These are phyloP conservation scores for Hypoxylon lienhwacheense DNA, from an alignment of 495 filamentous ascomycete genomes.

Conservation along the genomic window DNA sequence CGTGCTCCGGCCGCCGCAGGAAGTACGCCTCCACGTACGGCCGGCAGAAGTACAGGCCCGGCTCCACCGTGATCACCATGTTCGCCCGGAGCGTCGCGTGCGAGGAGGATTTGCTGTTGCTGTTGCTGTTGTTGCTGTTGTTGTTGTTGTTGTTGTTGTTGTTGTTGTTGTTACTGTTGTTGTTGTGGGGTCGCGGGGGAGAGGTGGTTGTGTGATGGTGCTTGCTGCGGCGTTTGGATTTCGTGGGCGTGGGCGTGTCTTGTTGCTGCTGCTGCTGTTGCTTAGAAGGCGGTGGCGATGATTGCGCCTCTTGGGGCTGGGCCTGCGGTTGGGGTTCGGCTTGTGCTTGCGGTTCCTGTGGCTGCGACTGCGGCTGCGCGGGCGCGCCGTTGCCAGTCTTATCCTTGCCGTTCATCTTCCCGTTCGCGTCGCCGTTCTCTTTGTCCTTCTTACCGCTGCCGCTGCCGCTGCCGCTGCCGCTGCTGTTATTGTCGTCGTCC, in stretches of 20 bases:
- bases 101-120: not conserved
- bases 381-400: too few relatives aligned
- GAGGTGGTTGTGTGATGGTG: too few relatives aligned
- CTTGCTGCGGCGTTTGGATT: too few relatives aligned
- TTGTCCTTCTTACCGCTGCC: not conserved
- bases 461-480: not conserved
- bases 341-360: too few relatives aligned
- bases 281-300: not conserved
- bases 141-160: slow-evolving; percentile 13
- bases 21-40: slow-evolving; percentile 65
- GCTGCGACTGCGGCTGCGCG: too few relatives aligned
- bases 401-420: too few relatives aligned
- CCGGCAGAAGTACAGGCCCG: slow-evolving; percentile 75
- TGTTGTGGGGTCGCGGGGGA: not conserved
- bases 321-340: too few relatives aligned
- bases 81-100: slow-evolving; percentile 54
- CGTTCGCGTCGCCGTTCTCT: too few relatives aligned
- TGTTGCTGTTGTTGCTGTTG: not conserved
- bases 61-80: slow-evolving; percentile 87
- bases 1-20: slow-evolving; percentile 62
- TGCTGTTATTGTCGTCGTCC: slow-evolving; percentile 17
- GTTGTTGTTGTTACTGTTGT: not conserved
- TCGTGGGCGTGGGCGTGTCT: too few relatives aligned
- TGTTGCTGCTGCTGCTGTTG: too few relatives aligned
- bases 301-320: too few relatives aligned